A percentile compares a stretch with the other conserved stretches of the same genome.
These are phyloP conservation scores for Paulownia fortunei DNA, from an alignment of 257 asterid genomes.

Conservation along the genomic window DNA sequence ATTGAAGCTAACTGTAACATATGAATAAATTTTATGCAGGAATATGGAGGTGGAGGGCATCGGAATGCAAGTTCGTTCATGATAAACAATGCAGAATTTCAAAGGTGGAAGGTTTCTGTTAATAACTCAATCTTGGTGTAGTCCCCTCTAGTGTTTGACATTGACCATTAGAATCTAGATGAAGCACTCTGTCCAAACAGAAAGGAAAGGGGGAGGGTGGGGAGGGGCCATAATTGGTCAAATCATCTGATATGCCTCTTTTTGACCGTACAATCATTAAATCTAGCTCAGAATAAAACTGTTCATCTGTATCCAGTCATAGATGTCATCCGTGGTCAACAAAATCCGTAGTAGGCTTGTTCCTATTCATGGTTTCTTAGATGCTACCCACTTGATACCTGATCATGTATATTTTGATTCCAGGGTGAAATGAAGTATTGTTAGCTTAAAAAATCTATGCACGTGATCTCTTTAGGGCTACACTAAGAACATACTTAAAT, in stretches of 20 bases:
- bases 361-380: neutral
- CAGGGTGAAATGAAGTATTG: constrained; percentile 21
- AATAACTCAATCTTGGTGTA: constrained; percentile 31
- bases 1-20: constrained; percentile 14
- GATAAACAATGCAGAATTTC: constrained; percentile 55
- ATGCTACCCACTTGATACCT: neutral
- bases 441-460: neutral
- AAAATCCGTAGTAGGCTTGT: neutral
- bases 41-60: constrained; percentile 91
- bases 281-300: neutral
- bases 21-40: constrained; percentile 45
- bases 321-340: neutral
- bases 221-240: constrained; percentile 15
- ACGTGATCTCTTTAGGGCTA: neutral
- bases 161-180: neutral
- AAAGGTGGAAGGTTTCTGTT: constrained; percentile 60
- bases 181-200: neutral
- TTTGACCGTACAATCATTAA: constrained; percentile 23
- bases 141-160: neutral
- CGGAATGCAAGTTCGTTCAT: constrained; percentile 82
- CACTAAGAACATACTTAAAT: neutral
- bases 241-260: constrained; percentile 15
- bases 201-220: neutral
- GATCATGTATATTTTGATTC: neutral
- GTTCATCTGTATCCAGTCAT: neutral